Base-by-base conservation (phyloP, 768 basidiomycete genomes). In the Auriscalpium orientale region DNA sequence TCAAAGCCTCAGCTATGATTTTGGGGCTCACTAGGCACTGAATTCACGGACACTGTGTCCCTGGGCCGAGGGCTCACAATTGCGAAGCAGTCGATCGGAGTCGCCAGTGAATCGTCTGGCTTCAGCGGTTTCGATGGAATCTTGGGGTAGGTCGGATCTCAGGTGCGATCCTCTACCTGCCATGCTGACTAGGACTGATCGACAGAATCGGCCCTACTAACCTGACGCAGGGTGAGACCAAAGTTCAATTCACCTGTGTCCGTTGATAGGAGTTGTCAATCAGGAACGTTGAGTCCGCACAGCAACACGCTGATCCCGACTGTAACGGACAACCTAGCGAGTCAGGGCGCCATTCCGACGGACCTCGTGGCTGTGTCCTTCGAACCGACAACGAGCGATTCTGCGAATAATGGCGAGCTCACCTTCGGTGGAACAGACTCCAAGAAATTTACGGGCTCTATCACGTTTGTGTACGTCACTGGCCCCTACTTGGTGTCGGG, bases 71-170 rank as follows among this genome's bases (percentile, higher is more conserved):
- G 74, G 33, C 75, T 85, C 28, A 72, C 73, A 49, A 78, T 88
- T 52, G 54, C 69, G 15, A 52, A 65, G 5, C 86, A 88, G 63
- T 84, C 83, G 10, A 84, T 88, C 51, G 85, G 85, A 62, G 84
- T 82, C 49, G 83, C 85, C 16, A 65, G 70, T 4, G 64, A 22
- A 0, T 73, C 79, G 1, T 22, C 51, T 2, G 84, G 79, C 4
- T 68, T 71, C 62, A 35, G 56, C 0, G 79, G 76, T 43, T 73
- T 80, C 21, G 85, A 87, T 60, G 85, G 85, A 9, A 85, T 87
- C 58, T 59, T 87, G 21, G 84, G 85, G 82, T 84, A 67, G 34
- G 73, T 28, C n/a, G 7, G 28, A 28, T 28, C 28, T 28, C 2
- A 5, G 28, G 28, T 60, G 18, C 16, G 11, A 16, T 3, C 34